Base-by-base conservation (phyloP, 129 eudicot species). In the Smallanthus sonchifolius region DNA sequence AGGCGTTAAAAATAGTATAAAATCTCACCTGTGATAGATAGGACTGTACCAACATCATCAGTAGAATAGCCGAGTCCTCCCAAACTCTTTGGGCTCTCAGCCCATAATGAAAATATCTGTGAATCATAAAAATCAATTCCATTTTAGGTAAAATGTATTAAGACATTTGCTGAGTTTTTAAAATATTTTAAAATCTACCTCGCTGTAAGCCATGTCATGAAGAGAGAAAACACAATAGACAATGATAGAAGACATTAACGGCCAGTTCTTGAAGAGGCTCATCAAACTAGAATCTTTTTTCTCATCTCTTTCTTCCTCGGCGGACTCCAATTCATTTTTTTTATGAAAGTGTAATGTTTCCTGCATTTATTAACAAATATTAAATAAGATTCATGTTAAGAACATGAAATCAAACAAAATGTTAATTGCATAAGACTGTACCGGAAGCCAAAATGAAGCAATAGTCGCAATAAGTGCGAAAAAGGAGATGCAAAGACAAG, bases 31-130 rank as follows among this genome's bases (percentile, higher is more conserved):
- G 99, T 61, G 63, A 84, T 28, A 30, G 92, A 75, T 66, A 94
- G 91, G 76, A 91, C 77, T 32, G 67, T 75, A 47, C 99, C 99
- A 77, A 94, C 97, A 72, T 77, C 80, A 14, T 80, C 84, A 36
- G 96, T 86, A 55, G 97, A 55, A 80, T 77, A 91, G 60, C 75
- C 73, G 45, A 94, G 78, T 65, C 99, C 99, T 13, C 99, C 96
- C 69, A 86, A 72, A 34, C 68, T 91, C 71, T 69, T 82, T 34
- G 99, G 97, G 80, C 94, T 94, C 74, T 75, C 99, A 4, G 97
- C 96, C 99, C 99, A 94, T 37, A 94, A 80, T 62, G 99, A 88
- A 83, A 94, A 94, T 70, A 94, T 91, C 99, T 94, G 70, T 7
- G 34, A 57, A 42, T 44, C 16, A 60, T 43, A 52, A 38, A 36